Conservation (phyloP, 2,329 filamentous ascomycete genomes). For the Fusarium continuum region DNA sequence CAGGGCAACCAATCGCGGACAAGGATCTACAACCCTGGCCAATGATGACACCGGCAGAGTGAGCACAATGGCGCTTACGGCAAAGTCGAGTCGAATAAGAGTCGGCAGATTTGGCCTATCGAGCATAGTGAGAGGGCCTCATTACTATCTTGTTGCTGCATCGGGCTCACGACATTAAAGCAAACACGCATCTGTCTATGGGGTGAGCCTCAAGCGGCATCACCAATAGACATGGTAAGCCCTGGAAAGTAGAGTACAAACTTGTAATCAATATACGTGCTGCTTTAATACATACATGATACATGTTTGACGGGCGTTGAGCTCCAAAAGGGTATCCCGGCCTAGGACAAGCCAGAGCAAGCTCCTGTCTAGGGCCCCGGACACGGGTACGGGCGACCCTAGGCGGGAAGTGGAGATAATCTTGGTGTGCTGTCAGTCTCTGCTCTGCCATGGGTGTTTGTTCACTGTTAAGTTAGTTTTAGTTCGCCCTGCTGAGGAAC, state of each 20-base stretch:
- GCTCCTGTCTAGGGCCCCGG: not conserved
- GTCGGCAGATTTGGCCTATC: conserved; percentile 2
- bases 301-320: not conserved
- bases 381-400: conserved; percentile 17
- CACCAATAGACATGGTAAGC: conserved; percentile 8
- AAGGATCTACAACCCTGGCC: conserved; percentile 17
- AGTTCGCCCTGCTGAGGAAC: conserved; percentile 1
- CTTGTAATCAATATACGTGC: too few species aligned
- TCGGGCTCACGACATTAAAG: not conserved
- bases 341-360: not conserved
- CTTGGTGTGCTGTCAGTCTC: conserved; percentile 29
- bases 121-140: conserved; percentile 22
- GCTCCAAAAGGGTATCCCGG: conserved; percentile 25
- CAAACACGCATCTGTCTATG: conserved; percentile 1
- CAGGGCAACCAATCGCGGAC: conserved; percentile 41
- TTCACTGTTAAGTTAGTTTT: not conserved
- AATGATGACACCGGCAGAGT: conserved; percentile 25
- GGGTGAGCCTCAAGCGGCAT: not conserved
- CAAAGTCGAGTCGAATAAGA: not conserved
- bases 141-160: not conserved
- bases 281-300: conserved; percentile 14
- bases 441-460: not conserved
- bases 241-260: too few species aligned
- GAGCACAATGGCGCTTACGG: conserved; percentile 5
- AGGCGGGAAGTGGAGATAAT: conserved; percentile 15